These are phyloP conservation scores for Podaxis sp. DNA, from an alignment of 768 basidiomycete species.

Conservation along the genomic window DNA sequence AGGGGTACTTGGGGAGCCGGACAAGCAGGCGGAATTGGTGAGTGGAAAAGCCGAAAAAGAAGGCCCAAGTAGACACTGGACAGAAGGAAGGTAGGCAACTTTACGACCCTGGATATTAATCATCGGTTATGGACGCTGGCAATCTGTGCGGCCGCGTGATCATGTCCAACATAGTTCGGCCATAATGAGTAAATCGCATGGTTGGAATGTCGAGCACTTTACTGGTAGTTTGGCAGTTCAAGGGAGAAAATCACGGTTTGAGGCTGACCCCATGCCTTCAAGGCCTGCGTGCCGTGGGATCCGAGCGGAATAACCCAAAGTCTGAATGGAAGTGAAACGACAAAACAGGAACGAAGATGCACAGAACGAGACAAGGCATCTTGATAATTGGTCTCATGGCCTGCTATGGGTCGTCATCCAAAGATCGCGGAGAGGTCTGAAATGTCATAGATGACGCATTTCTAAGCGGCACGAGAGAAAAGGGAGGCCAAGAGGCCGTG, in stretches of 20 bases:
- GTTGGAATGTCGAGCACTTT: not conserved
- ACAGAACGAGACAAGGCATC: not conserved
- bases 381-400: not conserved
- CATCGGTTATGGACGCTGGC: not conserved
- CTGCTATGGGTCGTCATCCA: not conserved
- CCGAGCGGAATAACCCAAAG: not conserved
- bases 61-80: not conserved
- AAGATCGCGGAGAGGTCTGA: not conserved
- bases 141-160: not conserved
- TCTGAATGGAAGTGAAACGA: not conserved
- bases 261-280: not conserved
- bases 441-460: slow-evolving; percentile 8
- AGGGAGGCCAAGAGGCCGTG: not conserved
- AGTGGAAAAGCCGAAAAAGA: not conserved
- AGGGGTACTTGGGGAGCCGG: not conserved
- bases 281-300: not conserved
- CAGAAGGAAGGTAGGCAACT: not conserved
- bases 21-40: not conserved
- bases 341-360: not conserved
- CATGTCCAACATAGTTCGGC: not conserved
- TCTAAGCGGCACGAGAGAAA: not conserved
- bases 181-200: not conserved
- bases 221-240: not conserved
- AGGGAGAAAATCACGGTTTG: not conserved
- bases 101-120: not conserved